phyloP scores from a whole-genome alignment of 177 flowering plant species.

The Telopea speciosissima region DNA sequence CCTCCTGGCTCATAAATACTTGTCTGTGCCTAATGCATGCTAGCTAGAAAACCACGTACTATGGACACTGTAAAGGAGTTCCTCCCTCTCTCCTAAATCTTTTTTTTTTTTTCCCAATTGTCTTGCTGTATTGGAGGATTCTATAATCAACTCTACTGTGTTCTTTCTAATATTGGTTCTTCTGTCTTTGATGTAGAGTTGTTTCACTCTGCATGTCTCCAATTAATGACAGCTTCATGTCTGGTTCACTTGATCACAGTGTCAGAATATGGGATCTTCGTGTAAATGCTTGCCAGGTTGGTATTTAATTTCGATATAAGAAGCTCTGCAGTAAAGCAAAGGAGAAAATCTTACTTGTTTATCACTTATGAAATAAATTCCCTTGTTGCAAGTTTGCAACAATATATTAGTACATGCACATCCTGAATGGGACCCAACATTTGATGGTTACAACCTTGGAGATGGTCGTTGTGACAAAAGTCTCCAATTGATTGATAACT shows the following conservation, averaged over 20 bases:
- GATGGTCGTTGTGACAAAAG: not conserved
- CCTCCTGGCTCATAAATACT: no score
- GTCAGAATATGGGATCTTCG: conserved; percentile 99
- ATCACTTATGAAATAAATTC: not conserved
- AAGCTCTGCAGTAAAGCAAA: no score
- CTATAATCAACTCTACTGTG: not conserved
- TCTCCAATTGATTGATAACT: not conserved
- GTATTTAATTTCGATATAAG: conserved; percentile 12
- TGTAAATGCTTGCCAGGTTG: conserved; percentile 97
- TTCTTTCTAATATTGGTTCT: conserved; percentile 3
- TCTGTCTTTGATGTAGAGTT: conserved; percentile 42
- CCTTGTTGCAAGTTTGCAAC: no score
- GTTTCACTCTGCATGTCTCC: conserved; percentile 99
- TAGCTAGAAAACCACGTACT: no score
- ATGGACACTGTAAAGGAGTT: no score
- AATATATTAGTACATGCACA: not conserved
- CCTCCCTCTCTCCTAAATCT: no score
- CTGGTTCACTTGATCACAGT: conserved; percentile 92
- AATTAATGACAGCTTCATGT: conserved; percentile 96
- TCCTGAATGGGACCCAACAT: not conserved
- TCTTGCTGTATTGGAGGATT: not conserved
- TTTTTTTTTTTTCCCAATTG: no score
- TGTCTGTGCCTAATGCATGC: no score
- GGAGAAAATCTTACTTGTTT: not conserved
- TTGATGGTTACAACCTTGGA: not conserved